A percentile compares a stretch with the other conserved stretches of the same genome.
Evolutionary conservation across 2,329 filamentous ascomycete genomes (phyloP).

Genomic region (Ustulina deusta): DNA sequence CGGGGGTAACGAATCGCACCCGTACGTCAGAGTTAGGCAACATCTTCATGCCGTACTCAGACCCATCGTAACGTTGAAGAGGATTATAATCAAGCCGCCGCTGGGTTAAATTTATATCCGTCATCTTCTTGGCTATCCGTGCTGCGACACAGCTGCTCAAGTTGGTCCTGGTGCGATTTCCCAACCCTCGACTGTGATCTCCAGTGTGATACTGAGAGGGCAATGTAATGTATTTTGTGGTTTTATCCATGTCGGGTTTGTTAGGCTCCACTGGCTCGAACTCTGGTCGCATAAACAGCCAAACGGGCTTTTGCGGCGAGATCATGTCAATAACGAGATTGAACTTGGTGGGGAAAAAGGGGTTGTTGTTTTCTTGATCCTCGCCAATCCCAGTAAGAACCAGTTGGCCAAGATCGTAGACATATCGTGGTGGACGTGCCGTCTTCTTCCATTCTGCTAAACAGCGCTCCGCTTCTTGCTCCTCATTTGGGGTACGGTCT

Average conservation of each 20-base stretch:
- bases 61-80: neutral
- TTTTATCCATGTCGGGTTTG: neutral
- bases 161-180: neutral
- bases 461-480: neutral
- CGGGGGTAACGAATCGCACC: neutral
- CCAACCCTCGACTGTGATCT: neutral
- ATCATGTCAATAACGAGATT: constrained; percentile 6
- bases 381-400: neutral
- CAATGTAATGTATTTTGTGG: neutral
- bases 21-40: neutral
- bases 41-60: neutral
- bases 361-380: neutral
- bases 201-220: neutral
- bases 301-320: constrained; percentile 6
- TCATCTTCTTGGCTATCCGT: neutral
- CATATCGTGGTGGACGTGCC: neutral
- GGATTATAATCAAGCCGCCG: neutral
- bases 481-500: neutral
- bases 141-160: neutral
- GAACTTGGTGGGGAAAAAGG: neutral
- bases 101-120: neutral
- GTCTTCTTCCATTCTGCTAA: neutral
- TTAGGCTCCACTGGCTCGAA: neutral
- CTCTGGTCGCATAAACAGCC: neutral
- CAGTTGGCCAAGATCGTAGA: constrained; percentile 6